These are phyloP conservation scores for Neotropicomus parvogracilis DNA, from an alignment of 1,284 basidiomycete species.

Conservation along the genomic window DNA sequence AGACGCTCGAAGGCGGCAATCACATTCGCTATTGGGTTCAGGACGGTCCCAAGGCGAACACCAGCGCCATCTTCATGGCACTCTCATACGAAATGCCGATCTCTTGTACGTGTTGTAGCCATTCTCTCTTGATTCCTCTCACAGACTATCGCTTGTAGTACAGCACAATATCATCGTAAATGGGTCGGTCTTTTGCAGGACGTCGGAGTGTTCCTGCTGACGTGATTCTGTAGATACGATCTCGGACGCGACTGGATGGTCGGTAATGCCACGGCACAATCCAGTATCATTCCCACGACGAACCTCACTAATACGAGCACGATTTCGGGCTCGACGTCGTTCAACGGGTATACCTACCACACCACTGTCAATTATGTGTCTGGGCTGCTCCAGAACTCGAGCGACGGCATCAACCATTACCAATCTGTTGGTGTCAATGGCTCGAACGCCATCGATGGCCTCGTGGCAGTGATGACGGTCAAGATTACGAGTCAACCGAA, in stretches of 20 bases:
- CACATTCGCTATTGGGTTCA: conserved; percentile 93
- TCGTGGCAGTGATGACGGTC: conserved; percentile 80
- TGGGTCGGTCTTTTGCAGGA: conserved; percentile 40
- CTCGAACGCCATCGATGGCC: conserved; percentile 73
- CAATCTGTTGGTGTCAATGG: conserved; percentile 56
- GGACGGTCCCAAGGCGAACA: conserved; percentile 59
- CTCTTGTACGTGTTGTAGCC: conserved; percentile 39
- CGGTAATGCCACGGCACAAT: conserved; percentile 67
- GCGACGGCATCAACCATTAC: conserved; percentile 76
- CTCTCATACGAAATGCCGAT: conserved; percentile 72
- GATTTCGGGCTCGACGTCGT: conserved; percentile 55
- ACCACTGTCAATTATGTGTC: conserved; percentile 65
- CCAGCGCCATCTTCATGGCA: conserved; percentile 83
- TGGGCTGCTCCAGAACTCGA: conserved; percentile 67
- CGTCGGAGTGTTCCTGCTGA: not conserved
- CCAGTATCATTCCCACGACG: conserved; percentile 48
- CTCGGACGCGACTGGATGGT: conserved; percentile 75
- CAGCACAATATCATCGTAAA: conserved; percentile 55
- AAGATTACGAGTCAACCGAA: conserved; percentile 52
- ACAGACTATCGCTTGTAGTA: conserved; percentile 21
- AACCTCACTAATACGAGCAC: conserved; percentile 51
- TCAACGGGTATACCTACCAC: conserved; percentile 64
- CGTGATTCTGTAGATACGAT: conserved; percentile 44
- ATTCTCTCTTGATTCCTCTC: not conserved
- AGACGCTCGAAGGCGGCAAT: conserved; percentile 85